Evolutionary conservation across 306 rosid genomes (phyloP).

Genomic region (Casuarina cunninghamiana): DNA sequence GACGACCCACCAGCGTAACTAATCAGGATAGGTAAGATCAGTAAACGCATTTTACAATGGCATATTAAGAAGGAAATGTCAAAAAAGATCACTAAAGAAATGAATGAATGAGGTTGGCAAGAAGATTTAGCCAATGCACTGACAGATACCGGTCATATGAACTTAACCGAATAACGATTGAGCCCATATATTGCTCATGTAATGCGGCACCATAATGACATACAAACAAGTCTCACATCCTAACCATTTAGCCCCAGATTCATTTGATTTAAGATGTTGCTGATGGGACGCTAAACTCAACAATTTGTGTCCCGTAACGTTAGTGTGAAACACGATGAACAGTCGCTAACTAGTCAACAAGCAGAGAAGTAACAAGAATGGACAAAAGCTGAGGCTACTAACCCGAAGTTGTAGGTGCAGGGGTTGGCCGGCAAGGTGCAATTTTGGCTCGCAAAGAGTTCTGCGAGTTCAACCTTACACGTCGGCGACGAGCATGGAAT

Average conservation of each 20-base stretch:
- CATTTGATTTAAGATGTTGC: too few relatives aligned
- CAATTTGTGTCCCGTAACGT: too few relatives aligned
- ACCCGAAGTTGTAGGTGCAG: constrained; percentile 73
- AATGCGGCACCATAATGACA: too few relatives aligned
- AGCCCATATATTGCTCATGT: too few relatives aligned
- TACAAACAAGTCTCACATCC: constrained; percentile 14
- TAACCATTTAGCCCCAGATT: too few relatives aligned
- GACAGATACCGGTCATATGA: constrained; percentile 40
- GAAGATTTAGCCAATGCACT: background rate
- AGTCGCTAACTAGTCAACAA: too few relatives aligned
- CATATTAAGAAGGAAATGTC: background rate
- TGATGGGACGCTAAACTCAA: too few relatives aligned
- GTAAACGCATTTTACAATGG: constrained; percentile 8
- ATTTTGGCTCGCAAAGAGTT: constrained; percentile 36
- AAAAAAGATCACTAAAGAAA: background rate
- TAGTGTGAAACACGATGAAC: too few relatives aligned
- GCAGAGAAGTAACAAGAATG: too few relatives aligned
- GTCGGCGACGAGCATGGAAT: constrained; percentile 43
- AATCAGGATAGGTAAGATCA: constrained; percentile 13
- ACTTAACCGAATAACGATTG: background rate
- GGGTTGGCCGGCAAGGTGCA: constrained; percentile 57
- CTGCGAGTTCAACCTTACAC: constrained; percentile 46
- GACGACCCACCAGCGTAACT: constrained; percentile 62
- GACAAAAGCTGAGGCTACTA: background rate
- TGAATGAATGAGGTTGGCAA: background rate